Percentiles rank a stretch among this genome's conserved stretches.
Evolutionary conservation across 768 basidiomycete species (phyloP).

Genomic region (Lactifluus piperatus): DNA sequence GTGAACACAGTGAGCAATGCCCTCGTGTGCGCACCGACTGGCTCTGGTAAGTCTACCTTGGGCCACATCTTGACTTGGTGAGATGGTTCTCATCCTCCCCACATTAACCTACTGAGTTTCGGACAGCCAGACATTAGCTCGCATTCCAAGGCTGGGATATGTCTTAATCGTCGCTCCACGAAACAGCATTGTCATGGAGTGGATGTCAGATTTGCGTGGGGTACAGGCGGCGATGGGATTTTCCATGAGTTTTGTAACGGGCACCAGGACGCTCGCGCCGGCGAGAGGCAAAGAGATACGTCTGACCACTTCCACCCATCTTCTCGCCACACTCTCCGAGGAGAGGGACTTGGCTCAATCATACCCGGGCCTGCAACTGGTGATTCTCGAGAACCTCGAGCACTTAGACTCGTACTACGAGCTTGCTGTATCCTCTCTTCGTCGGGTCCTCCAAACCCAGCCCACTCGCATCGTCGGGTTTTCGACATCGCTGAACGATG

Average conservation of each 20-base stretch:
- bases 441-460: constrained; percentile 50
- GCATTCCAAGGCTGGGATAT: constrained; percentile 38
- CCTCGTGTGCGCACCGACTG: constrained; percentile 69
- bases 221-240: constrained; percentile 34
- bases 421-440: constrained; percentile 64
- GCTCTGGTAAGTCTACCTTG: constrained; percentile 73
- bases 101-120: constrained; percentile 14
- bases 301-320: constrained; percentile 44
- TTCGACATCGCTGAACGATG: constrained; percentile 71
- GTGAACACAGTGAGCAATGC: constrained; percentile 58
- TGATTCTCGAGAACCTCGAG: constrained; percentile 82
- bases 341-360: constrained; percentile 21
- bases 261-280: constrained; percentile 28
- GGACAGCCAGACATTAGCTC: constrained; percentile 47
- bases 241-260: constrained; percentile 29
- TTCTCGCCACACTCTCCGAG: constrained; percentile 38
- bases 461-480: constrained; percentile 72
- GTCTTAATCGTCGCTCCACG: constrained; percentile 57
- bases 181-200: constrained; percentile 46
- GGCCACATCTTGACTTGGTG: constrained; percentile 69
- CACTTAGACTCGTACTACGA: constrained; percentile 78
- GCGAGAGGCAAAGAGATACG: constrained; percentile 41
- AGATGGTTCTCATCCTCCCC: constrained; percentile 23
- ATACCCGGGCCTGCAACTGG: constrained; percentile 45
- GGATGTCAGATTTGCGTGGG: constrained; percentile 42